Conservation (phyloP, 805 yeast species). For the Ogataea nonfermentans region DNA sequence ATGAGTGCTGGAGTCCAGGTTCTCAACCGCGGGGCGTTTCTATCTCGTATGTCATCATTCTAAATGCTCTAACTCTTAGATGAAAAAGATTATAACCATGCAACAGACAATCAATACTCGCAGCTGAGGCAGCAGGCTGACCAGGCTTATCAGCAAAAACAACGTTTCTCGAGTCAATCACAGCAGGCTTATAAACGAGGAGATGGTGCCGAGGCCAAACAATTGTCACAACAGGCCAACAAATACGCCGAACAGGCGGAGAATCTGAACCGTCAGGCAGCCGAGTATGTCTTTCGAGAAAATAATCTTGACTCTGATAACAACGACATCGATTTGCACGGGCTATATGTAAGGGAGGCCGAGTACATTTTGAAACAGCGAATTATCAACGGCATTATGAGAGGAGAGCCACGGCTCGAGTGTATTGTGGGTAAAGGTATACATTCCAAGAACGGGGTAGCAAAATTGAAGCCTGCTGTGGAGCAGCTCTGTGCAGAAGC, state of each 20-base stretch:
- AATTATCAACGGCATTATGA: slow-evolving; percentile 59
- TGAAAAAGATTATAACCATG: slow-evolving; percentile 65
- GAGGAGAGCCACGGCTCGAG: slow-evolving; percentile 59
- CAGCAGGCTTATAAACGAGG: slow-evolving; percentile 77
- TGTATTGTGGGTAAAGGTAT: slow-evolving; percentile 93
- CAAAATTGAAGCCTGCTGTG: slow-evolving; percentile 87
- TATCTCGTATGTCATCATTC: slow-evolving; percentile 21
- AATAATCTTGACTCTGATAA: slow-evolving; percentile 83
- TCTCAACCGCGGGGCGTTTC: slow-evolving; percentile 26
- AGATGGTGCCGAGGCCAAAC: slow-evolving; percentile 69
- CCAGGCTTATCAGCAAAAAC: slow-evolving; percentile 55
- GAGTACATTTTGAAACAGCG: slow-evolving; percentile 71
- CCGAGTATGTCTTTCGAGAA: slow-evolving; percentile 81
- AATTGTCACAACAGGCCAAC: slow-evolving; percentile 68
- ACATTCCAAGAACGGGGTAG: slow-evolving; percentile 78
- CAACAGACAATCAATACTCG: slow-evolving; percentile 62
- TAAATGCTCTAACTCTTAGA: slow-evolving; percentile 4
- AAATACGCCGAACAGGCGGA: slow-evolving; percentile 61
- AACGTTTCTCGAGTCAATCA: slow-evolving; percentile 59
- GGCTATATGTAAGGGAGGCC: slow-evolving; percentile 87
- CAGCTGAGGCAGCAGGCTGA: slow-evolving; percentile 67
- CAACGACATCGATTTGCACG: slow-evolving; percentile 92
- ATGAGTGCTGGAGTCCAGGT: slow-evolving; percentile 28
- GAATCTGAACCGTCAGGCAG: slow-evolving; percentile 72
- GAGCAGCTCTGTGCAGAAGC: slow-evolving; percentile 72